A percentile compares a stretch with the other conserved stretches of the same genome.
Evolutionary conservation across 2,329 filamentous ascomycete species (phyloP).

Genomic region (Neocatenulostroma microsporum): DNA sequence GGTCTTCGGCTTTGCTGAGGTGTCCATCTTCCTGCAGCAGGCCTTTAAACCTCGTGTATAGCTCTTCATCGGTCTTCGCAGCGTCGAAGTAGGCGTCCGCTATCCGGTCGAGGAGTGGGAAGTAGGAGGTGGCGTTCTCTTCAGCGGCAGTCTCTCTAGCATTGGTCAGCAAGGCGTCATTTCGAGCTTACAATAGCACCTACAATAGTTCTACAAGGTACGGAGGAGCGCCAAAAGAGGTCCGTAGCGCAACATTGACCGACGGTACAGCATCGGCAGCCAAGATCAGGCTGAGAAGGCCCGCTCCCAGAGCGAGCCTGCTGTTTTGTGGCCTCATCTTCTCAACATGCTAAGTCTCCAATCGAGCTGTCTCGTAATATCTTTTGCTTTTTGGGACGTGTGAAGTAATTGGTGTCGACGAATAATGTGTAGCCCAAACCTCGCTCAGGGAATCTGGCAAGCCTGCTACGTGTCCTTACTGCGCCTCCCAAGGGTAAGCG

Average conservation of each 20-base stretch:
- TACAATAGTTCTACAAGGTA: slow-evolving; percentile 91
- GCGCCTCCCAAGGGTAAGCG: no score
- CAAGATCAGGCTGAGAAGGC: slow-evolving; percentile 15
- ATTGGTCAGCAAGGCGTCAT: slow-evolving; percentile 3
- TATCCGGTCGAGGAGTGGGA: slow-evolving; percentile 83
- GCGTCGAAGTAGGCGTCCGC: slow-evolving; percentile 71
- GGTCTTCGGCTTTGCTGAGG: slow-evolving; percentile 58
- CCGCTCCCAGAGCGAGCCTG: slow-evolving; percentile 4
- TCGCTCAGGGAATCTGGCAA: no score
- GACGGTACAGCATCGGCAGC: slow-evolving; percentile 31
- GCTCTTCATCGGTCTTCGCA: slow-evolving; percentile 62
- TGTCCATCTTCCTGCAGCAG: slow-evolving; percentile 70
- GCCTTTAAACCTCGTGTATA: slow-evolving; percentile 71
- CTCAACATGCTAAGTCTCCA: no score
- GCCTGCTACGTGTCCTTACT: no score
- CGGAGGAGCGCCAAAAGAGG: slow-evolving; percentile 77
- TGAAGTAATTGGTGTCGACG: no score
- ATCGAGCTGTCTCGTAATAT: no score
- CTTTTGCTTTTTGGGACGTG: no score
- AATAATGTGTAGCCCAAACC: no score
- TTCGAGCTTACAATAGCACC: no score
- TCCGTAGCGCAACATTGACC: slow-evolving; percentile 80
- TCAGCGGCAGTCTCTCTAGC: slow-evolving; percentile 82
- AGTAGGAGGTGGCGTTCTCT: slow-evolving; percentile 83
- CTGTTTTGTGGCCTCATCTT: no score